phyloP scores from a whole-genome alignment of 768 basidiomycete species.

The Hirschioporus abietinus region DNA sequence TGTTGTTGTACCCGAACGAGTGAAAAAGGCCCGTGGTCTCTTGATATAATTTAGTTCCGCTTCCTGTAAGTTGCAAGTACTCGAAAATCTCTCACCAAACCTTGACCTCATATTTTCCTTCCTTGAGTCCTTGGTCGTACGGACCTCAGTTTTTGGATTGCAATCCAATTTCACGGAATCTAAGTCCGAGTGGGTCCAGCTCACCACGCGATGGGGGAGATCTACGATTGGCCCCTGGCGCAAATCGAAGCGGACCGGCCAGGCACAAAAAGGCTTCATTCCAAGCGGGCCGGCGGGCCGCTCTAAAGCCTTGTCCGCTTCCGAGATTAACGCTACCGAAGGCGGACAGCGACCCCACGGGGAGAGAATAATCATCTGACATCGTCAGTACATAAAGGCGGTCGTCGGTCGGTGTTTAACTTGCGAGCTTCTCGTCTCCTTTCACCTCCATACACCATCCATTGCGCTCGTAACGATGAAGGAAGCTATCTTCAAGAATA shows the following conservation, averaged over 20 bases:
- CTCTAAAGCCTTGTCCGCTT: neutral
- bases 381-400: neutral
- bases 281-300: neutral
- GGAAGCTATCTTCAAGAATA: constrained; percentile 40
- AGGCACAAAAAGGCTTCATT: neutral
- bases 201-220: no score
- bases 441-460: neutral
- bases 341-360: neutral
- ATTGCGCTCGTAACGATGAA: constrained; percentile 8
- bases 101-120: no score
- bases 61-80: no score
- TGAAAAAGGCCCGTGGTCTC: no score
- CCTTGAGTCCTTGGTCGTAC: no score
- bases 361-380: neutral
- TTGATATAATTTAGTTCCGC: no score
- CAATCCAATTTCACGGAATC: no score
- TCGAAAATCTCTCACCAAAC: no score
- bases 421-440: neutral
- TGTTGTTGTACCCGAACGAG: neutral
- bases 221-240: no score
- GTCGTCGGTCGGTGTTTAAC: neutral
- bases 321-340: neutral
- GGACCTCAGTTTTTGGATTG: no score
- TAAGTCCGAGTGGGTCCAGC: no score
- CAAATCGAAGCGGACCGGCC: neutral